Evolutionary conservation across 257 asterid genomes (phyloP).

Genomic region (Thymus quinquecostatus): DNA sequence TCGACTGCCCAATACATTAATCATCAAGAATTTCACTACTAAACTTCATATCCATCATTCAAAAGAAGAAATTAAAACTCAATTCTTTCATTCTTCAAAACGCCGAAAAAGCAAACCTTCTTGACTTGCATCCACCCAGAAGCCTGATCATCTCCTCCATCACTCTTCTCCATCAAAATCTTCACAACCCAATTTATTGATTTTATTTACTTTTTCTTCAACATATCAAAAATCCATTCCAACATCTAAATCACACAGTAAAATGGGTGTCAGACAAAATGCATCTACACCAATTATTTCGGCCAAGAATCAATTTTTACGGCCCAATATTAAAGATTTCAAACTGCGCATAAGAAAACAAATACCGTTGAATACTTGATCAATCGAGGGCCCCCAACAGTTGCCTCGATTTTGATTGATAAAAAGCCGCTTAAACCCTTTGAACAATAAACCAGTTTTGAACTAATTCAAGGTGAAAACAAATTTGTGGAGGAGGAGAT

Average conservation of each 20-base stretch:
- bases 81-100: not conserved
- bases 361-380: slow-evolving; percentile 22
- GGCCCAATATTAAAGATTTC: slow-evolving; percentile 22
- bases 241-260: slow-evolving; percentile 27
- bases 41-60: not conserved
- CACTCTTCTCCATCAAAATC: slow-evolving; percentile 61
- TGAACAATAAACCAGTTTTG: not conserved
- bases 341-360: not conserved
- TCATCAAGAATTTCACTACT: slow-evolving; percentile 4
- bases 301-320: slow-evolving; percentile 9
- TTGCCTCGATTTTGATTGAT: slow-evolving; percentile 14
- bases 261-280: slow-evolving; percentile 18
- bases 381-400: slow-evolving; percentile 30
- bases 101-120: slow-evolving; percentile 60
- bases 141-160: slow-evolving; percentile 80
- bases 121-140: slow-evolving; percentile 99
- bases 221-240: slow-evolving; percentile 38
- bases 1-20: not conserved
- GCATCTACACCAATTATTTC: slow-evolving; percentile 2
- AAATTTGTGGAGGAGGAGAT: slow-evolving; percentile 12
- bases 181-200: slow-evolving; percentile 8
- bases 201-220: not conserved
- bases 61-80: not conserved
- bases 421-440: slow-evolving; percentile 2
- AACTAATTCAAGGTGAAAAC: slow-evolving; percentile 14